These are phyloP conservation scores for Thamnidium elegans DNA, from an alignment of 192 early-diverging fungal genomes.

Conservation along the genomic window DNA sequence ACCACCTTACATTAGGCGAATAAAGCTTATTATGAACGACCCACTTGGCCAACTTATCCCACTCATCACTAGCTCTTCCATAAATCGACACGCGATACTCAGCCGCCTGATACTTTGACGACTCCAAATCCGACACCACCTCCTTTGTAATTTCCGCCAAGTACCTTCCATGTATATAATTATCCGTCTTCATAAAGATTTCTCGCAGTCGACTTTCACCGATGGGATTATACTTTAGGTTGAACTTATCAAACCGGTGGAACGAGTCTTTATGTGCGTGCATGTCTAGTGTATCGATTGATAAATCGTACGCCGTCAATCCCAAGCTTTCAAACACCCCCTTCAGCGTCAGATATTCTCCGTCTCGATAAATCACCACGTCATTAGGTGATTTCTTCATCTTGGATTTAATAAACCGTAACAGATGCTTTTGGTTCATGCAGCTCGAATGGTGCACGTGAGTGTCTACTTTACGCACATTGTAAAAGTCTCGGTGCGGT, in stretches of 20 bases:
- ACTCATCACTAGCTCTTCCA: conserved; percentile 80
- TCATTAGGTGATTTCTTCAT: conserved; percentile 74
- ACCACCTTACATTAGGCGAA: conserved; percentile 91
- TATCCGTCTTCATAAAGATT: conserved; percentile 96
- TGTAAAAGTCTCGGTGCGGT: conserved; percentile 95
- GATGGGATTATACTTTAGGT: conserved; percentile 93
- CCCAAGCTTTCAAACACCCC: conserved; percentile 90
- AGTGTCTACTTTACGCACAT: conserved; percentile 96
- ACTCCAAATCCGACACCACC: conserved; percentile 85
- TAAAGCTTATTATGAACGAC: conserved; percentile 88
- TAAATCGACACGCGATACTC: conserved; percentile 96
- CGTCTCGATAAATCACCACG: conserved; percentile 83
- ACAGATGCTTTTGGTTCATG: conserved; percentile 96
- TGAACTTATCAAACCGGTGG: conserved; percentile 97
- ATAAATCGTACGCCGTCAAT: conserved; percentile 92
- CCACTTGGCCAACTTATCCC: conserved; percentile 96
- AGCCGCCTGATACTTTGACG: conserved; percentile 92
- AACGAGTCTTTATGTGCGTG: conserved; percentile 94
- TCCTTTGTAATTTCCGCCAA: conserved; percentile 92
- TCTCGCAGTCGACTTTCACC: conserved; percentile 92
- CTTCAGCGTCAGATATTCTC: conserved; percentile 70
- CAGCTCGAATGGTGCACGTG: conserved; percentile 92
- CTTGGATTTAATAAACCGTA: conserved; percentile 94
- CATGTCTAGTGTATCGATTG: conserved; percentile 95
- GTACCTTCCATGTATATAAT: conserved; percentile 80